Percentiles rank a stretch among this genome's conserved stretches.
phyloP scores from a whole-genome alignment of 495 filamentous ascomycete genomes.

The Podospora pseudopauciseta region DNA sequence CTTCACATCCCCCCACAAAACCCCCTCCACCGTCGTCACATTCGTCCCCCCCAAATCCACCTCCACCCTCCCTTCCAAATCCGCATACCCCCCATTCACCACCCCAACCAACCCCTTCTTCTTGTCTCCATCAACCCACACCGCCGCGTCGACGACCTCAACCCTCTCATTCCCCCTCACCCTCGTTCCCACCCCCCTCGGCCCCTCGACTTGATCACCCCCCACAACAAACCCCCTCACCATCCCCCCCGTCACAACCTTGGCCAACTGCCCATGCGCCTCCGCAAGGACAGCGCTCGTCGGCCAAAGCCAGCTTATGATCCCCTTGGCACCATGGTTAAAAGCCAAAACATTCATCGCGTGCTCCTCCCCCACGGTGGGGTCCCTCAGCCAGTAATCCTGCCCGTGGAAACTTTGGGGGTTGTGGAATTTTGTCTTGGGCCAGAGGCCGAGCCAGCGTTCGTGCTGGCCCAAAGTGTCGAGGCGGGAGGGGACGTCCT shows the following conservation, averaged over 20 bases:
- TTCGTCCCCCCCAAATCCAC: slow-evolving; percentile 19
- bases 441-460: slow-evolving; percentile 39
- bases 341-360: slow-evolving; percentile 58
- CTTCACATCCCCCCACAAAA: slow-evolving; percentile 23
- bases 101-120: slow-evolving; percentile 44
- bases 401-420: slow-evolving; percentile 63
- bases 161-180: slow-evolving; percentile 6
- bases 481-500: slow-evolving; percentile 54
- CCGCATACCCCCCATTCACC: slow-evolving; percentile 40
- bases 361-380: slow-evolving; percentile 52
- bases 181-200: slow-evolving; percentile 7
- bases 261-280: slow-evolving; percentile 45
- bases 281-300: slow-evolving; percentile 39
- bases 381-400: slow-evolving; percentile 58
- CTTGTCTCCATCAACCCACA: slow-evolving; percentile 31
- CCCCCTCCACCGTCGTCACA: slow-evolving; percentile 19
- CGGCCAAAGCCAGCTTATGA: slow-evolving; percentile 54
- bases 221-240: slow-evolving; percentile 45
- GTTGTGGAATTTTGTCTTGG: slow-evolving; percentile 57
- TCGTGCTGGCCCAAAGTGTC: slow-evolving; percentile 50
- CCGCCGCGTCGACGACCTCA: slow-evolving; percentile 42
- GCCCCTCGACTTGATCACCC: slow-evolving; percentile 28
- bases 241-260: slow-evolving; percentile 36
- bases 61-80: slow-evolving; percentile 22
- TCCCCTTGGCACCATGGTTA: slow-evolving; percentile 60